phyloP scores from a whole-genome alignment of 805 yeast species.

The Hanseniaspora singularis region DNA sequence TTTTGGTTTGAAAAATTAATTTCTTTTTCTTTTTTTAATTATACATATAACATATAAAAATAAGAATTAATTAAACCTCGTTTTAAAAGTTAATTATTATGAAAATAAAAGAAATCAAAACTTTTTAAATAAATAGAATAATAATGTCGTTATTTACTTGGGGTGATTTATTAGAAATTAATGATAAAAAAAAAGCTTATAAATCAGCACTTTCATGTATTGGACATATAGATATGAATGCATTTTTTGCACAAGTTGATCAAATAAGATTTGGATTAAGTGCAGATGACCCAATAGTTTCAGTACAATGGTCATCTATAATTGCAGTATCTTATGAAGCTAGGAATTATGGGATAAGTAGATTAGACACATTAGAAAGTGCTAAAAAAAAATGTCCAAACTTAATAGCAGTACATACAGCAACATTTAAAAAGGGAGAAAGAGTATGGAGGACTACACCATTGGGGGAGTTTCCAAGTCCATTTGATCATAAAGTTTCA shows the following conservation, averaged over 20 bases:
- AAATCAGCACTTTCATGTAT: slow-evolving; percentile 62
- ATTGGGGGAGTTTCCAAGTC: slow-evolving; percentile 23
- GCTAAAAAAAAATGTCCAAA: slow-evolving; percentile 69
- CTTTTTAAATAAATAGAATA: no score
- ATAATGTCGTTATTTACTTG: slow-evolving; percentile 37
- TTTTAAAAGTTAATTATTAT: no score
- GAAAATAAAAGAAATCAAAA: no score
- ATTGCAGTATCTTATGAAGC: slow-evolving; percentile 92
- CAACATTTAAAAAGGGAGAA: slow-evolving; percentile 82
- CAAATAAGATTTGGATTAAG: slow-evolving; percentile 58
- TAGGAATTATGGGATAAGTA: slow-evolving; percentile 61
- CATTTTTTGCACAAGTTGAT: slow-evolving; percentile 92
- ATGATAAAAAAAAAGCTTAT: slow-evolving; percentile 38
- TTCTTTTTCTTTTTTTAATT: no score
- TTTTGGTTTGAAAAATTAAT: no score
- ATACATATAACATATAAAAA: no score
- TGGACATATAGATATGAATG: slow-evolving; percentile 83
- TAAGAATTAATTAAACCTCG: no score
- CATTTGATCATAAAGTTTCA: slow-evolving; percentile 65
- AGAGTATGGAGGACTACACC: slow-evolving; percentile 72
- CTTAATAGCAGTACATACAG: slow-evolving; percentile 76
- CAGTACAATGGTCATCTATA: slow-evolving; percentile 83
- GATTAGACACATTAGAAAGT: slow-evolving; percentile 60
- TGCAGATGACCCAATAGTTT: slow-evolving; percentile 70
- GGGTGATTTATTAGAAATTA: slow-evolving; percentile 39